These are phyloP conservation scores for Tricholoma terreum DNA, from an alignment of 768 basidiomycete genomes.

Conservation along the genomic window DNA sequence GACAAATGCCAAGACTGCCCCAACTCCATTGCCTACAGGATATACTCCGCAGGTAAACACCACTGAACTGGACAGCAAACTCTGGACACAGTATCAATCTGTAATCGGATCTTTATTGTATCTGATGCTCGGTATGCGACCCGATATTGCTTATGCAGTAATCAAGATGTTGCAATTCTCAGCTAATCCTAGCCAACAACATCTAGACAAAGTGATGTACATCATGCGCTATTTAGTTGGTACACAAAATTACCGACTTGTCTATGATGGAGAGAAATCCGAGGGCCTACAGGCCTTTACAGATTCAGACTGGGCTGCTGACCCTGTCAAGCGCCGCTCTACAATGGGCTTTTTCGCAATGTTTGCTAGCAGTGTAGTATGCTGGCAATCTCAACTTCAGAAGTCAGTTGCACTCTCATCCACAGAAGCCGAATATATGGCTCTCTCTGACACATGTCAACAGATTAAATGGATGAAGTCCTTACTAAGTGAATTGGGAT, in stretches of 20 bases:
- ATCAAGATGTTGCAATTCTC: conserved; percentile 7
- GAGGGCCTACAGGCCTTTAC: conserved; percentile 5
- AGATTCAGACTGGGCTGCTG: conserved; percentile 21
- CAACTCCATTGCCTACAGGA: conserved; percentile 4
- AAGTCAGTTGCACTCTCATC: conserved; percentile 32
- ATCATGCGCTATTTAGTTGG: conserved; percentile 21
- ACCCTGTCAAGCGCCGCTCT: conserved; percentile 22
- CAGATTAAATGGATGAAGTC: conserved; percentile 27
- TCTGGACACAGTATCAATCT: too few relatives aligned
- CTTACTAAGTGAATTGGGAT: conserved; percentile 22
- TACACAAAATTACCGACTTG: conserved; percentile 7
- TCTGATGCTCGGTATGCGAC: conserved; percentile 14
- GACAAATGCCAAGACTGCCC: conserved; percentile 1
- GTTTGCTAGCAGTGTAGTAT: conserved; percentile 27
- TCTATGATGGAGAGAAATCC: conserved; percentile 3
- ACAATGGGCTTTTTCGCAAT: conserved; percentile 30
- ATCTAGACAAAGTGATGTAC: conserved; percentile 16
- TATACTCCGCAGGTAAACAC: too few relatives aligned
- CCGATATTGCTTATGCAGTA: conserved; percentile 6
- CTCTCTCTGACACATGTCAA: conserved; percentile 20
- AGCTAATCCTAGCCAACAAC: conserved; percentile 21
- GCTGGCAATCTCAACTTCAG: conserved; percentile 35
- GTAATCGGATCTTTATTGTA: conserved; percentile 21
- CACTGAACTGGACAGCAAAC: too few relatives aligned
- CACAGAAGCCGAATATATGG: conserved; percentile 36